phyloP scores from a whole-genome alignment of 768 basidiomycete genomes.

The Phanerochaete carnosa region DNA sequence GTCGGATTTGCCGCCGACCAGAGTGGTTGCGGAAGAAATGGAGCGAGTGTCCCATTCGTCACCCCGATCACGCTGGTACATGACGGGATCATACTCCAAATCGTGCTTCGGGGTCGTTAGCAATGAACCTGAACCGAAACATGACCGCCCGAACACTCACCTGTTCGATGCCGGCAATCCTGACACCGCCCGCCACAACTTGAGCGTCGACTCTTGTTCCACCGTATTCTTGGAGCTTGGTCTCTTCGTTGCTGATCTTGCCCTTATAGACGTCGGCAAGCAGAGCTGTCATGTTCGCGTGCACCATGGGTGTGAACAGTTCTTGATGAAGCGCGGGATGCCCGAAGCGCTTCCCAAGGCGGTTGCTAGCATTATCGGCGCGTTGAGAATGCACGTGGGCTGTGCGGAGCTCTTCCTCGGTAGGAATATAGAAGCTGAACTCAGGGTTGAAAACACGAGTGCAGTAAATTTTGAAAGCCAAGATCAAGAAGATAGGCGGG shows the following conservation, averaged over 20 bases:
- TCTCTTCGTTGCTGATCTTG: conserved; percentile 57
- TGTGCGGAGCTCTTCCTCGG: conserved; percentile 67
- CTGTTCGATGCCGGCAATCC: conserved; percentile 79
- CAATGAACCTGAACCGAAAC: not conserved
- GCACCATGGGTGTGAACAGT: conserved; percentile 85
- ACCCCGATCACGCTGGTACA: conserved; percentile 78
- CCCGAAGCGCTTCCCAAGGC: conserved; percentile 88
- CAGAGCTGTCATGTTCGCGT: conserved; percentile 80
- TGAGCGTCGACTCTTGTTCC: conserved; percentile 74
- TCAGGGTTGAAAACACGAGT: conserved; percentile 58
- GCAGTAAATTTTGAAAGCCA: conserved; percentile 84
- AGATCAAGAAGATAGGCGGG: conserved; percentile 80
- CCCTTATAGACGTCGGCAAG: conserved; percentile 75
- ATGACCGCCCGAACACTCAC: conserved; percentile 29
- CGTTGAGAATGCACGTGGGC: conserved; percentile 78
- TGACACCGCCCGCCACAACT: conserved; percentile 74
- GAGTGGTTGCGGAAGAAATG: conserved; percentile 55
- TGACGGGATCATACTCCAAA: conserved; percentile 76
- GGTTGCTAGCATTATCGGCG: conserved; percentile 65
- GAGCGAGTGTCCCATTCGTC: conserved; percentile 91
- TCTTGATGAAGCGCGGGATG: conserved; percentile 89
- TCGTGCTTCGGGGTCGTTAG: conserved; percentile 42
- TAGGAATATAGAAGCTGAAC: conserved; percentile 86
- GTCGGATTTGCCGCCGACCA: conserved; percentile 35
- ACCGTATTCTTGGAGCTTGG: conserved; percentile 75